Conservation (phyloP, 202 grass and related monocot species). For the Hordeum pubiflorum region DNA sequence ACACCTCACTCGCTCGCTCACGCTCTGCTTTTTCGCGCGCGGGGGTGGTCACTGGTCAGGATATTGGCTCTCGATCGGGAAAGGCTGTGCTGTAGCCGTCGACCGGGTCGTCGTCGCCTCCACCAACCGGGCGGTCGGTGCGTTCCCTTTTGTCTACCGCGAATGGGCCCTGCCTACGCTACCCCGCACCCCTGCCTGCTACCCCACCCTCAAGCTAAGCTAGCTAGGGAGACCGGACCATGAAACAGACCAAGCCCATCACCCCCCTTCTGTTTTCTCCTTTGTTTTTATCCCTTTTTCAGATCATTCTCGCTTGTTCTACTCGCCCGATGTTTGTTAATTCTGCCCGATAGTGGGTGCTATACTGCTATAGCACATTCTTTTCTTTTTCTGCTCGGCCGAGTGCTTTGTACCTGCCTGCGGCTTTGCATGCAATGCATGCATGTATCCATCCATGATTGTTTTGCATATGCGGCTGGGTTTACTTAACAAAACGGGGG, state of each 20-base stretch:
- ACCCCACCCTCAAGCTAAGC: not conserved
- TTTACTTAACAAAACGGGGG: not conserved
- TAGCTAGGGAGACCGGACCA: not conserved
- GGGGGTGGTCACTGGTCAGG: not conserved
- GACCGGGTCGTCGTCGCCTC: conserved; percentile 1
- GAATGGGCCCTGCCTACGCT: not conserved
- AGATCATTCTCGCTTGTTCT: not conserved
- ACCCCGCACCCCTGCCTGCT: not conserved
- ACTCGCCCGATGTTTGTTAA: conserved; percentile 9
- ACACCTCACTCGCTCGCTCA: not conserved
- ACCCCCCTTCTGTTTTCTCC: not conserved
- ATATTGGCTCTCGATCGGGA: not conserved
- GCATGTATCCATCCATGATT: not conserved
- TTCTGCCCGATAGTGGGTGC: not conserved
- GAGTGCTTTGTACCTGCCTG: conserved; percentile 13
- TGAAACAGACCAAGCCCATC: not conserved
- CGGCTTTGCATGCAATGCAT: not conserved
- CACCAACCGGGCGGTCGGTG: conserved; percentile 20
- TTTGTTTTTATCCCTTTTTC: not conserved
- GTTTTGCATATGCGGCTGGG: not conserved
- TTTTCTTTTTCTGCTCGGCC: not conserved
- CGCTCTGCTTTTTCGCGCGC: not conserved
- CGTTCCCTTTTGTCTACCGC: conserved; percentile 21
- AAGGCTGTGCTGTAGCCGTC: not conserved
- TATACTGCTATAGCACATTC: not conserved